A percentile compares a stretch with the other conserved stretches of the same genome.
Evolutionary conservation across 768 basidiomycete genomes (phyloP).

Genomic region (Lactifluus echinatus): DNA sequence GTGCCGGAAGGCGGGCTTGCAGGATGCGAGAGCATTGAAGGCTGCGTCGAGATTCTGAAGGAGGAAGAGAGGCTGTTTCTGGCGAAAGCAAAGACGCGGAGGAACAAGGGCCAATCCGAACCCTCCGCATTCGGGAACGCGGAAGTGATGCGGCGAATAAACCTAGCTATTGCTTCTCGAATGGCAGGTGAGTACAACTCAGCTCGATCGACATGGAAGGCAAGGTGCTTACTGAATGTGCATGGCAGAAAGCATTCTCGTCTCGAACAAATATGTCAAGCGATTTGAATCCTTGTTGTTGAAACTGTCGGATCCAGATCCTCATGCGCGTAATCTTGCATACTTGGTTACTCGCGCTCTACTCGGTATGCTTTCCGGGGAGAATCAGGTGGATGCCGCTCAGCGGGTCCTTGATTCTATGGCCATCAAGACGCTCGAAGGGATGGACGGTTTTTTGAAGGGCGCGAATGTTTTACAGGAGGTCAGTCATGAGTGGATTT

Average conservation of each 20-base stretch:
- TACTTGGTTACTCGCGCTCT: constrained; percentile 59
- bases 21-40: constrained; percentile 42
- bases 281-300: constrained; percentile 43
- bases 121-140: constrained; percentile 21
- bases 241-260: constrained; percentile 52
- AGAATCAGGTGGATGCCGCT: constrained; percentile 50
- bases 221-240: background rate
- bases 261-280: constrained; percentile 35
- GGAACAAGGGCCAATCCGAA: constrained; percentile 12
- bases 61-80: constrained; percentile 27
- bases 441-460: constrained; percentile 32
- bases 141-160: constrained; percentile 43
- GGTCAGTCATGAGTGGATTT: constrained; percentile 21
- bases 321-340: constrained; percentile 48
- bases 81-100: constrained; percentile 27
- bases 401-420: constrained; percentile 39
- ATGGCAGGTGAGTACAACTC: constrained; percentile 49
- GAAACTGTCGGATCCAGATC: constrained; percentile 41
- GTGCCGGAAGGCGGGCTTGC: constrained; percentile 17
- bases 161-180: constrained; percentile 45
- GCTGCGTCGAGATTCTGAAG: constrained; percentile 42
- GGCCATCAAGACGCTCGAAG: constrained; percentile 37
- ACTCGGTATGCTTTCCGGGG: constrained; percentile 45
- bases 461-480: constrained; percentile 25
- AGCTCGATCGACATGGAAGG: background rate